A percentile compares a stretch with the other conserved stretches of the same genome.
Conservation (phyloP, 805 yeast species). For the Cyberlindnera xishuangbannaensis region DNA sequence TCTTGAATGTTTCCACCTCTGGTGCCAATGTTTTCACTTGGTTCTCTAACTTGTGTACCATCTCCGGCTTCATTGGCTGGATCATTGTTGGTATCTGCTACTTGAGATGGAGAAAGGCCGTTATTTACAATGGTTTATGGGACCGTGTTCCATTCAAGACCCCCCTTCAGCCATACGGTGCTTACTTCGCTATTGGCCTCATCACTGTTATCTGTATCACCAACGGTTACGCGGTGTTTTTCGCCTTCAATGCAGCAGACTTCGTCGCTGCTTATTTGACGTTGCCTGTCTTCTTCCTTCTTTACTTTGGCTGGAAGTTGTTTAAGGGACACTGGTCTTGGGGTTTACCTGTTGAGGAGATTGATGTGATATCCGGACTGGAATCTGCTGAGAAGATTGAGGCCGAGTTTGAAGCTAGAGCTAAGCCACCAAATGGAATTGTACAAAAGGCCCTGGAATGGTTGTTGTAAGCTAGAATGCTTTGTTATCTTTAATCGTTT, state of each 20-base stretch:
- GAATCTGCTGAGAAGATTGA: conserved; percentile 47
- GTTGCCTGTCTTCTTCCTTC: conserved; percentile 45
- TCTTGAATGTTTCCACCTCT: conserved; percentile 56
- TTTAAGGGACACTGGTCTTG: conserved; percentile 40
- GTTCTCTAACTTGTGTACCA: conserved; percentile 72
- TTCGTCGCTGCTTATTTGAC: conserved; percentile 73
- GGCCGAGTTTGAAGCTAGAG: conserved; percentile 12
- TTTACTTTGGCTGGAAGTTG: conserved; percentile 54
- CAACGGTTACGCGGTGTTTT: conserved; percentile 67
- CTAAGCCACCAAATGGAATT: conserved; percentile 6
- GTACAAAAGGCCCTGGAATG: conserved; percentile 20
- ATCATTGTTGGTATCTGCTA: conserved; percentile 61
- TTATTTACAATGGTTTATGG: conserved; percentile 42
- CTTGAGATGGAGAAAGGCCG: conserved; percentile 64
- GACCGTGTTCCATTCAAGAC: conserved; percentile 57
- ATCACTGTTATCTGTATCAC: conserved; percentile 53
- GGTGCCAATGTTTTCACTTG: conserved; percentile 58
- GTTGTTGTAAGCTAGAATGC: conserved; percentile 18
- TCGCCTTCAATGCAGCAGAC: conserved; percentile 37
- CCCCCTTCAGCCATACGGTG: conserved; percentile 49
- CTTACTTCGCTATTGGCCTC: conserved; percentile 46
- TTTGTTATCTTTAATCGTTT: no score
- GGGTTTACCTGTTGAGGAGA: conserved; percentile 47
- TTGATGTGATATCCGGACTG: conserved; percentile 57
- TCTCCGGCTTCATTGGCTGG: conserved; percentile 76